Percentiles rank a stretch among this genome's conserved stretches.
Conservation (phyloP, 768 basidiomycete genomes). For the Mycena olivaceomarginata region DNA sequence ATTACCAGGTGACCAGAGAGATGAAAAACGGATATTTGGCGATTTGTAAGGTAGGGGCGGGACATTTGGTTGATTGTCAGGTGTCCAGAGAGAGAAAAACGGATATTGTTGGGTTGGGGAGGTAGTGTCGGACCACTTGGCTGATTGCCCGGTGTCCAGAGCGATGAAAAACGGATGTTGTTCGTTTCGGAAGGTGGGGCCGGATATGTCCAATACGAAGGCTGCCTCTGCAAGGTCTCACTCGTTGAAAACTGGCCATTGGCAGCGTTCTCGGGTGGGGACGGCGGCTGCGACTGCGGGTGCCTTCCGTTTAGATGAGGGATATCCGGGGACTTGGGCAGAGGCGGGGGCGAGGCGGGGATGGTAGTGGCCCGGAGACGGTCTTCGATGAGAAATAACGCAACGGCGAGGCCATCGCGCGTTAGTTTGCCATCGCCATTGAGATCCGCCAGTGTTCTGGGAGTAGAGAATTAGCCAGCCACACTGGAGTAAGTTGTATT, state of each 20-base stretch:
- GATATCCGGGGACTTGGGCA: background rate
- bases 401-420: slow-evolving; percentile 71
- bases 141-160: slow-evolving; percentile 7
- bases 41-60: background rate
- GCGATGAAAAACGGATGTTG: slow-evolving; percentile 31
- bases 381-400: slow-evolving; percentile 69
- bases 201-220: slow-evolving; percentile 27
- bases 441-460: slow-evolving; percentile 70
- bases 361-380: slow-evolving; percentile 65
- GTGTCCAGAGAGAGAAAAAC: slow-evolving; percentile 37
- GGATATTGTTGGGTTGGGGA: slow-evolving; percentile 8
- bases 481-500: background rate
- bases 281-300: background rate
- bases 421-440: slow-evolving; percentile 66
- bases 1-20: slow-evolving; percentile 20
- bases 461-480: background rate
- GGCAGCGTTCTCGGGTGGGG: slow-evolving; percentile 5
- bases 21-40: slow-evolving; percentile 26
- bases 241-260: background rate
- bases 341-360: slow-evolving; percentile 48
- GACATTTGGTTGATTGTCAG: too few relatives aligned
- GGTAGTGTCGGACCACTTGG: too few relatives aligned
- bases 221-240: slow-evolving; percentile 21
- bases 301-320: background rate
- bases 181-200: slow-evolving; percentile 25